Percentiles rank a stretch among this genome's conserved stretches.
These are phyloP conservation scores for Mycosarcoma maydis DNA, from an alignment of 1,284 basidiomycete genomes.

Conservation along the genomic window DNA sequence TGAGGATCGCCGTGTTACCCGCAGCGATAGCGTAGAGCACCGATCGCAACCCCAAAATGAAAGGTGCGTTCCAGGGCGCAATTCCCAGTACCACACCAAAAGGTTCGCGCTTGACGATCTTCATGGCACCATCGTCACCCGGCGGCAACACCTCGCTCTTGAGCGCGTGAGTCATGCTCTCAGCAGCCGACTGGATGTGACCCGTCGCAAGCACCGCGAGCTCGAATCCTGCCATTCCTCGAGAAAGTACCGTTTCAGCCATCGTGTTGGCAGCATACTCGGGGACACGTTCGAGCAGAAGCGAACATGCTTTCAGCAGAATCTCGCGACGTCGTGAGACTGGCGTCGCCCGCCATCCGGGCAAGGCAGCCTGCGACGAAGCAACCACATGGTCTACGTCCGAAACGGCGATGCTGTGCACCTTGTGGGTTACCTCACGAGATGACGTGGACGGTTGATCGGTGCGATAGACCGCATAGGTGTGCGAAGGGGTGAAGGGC, in stretches of 20 bases:
- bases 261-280: slow-evolving; percentile 37
- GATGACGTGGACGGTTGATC: slow-evolving; percentile 18
- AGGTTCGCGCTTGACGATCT: slow-evolving; percentile 48
- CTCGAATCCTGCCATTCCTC: slow-evolving; percentile 50
- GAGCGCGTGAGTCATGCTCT: slow-evolving; percentile 35
- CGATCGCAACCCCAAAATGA: slow-evolving; percentile 68
- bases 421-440: slow-evolving; percentile 35
- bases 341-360: slow-evolving; percentile 43
- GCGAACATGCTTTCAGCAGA: slow-evolving; percentile 25
- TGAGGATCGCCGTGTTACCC: slow-evolving; percentile 75
- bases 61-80: slow-evolving; percentile 64
- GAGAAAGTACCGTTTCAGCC: slow-evolving; percentile 39
- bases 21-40: slow-evolving; percentile 73
- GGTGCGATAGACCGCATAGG: slow-evolving; percentile 54
- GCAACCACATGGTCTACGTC: slow-evolving; percentile 22
- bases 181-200: slow-evolving; percentile 23
- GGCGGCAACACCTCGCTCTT: slow-evolving; percentile 35
- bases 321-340: slow-evolving; percentile 39
- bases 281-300: slow-evolving; percentile 20
- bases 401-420: slow-evolving; percentile 12
- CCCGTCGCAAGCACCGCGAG: slow-evolving; percentile 33
- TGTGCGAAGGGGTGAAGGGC: slow-evolving; percentile 37
- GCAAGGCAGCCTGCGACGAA: slow-evolving; percentile 28
- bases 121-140: slow-evolving; percentile 32
- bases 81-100: slow-evolving; percentile 45